Evolutionary conservation across 768 basidiomycete species (phyloP), one percentile per base, ranked within the genome.

Genomic region (Naganishia kalamii): DNA sequence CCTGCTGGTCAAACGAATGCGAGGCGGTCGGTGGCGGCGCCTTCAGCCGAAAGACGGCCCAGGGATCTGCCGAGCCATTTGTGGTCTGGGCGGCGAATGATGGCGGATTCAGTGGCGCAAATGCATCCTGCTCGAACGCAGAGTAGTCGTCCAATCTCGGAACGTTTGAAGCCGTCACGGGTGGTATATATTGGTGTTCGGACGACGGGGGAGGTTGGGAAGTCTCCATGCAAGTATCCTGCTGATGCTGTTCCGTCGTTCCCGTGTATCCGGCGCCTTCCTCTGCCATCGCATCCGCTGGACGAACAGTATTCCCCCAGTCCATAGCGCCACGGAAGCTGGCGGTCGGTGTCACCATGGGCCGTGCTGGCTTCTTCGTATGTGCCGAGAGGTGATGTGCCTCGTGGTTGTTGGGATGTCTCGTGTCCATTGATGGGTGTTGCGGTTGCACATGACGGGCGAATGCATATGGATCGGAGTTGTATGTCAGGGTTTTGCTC

Each of bases 121-220:
- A 61, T 2, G 60, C 60, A 46, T 61, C 60, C 23, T 44, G 46
- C 25, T 44, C 46, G 25, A 61, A 61, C 12, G 60, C 60, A 11
- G 41, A 44, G n/a, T 61, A 61, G 43, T 61, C 60, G 19, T 46
- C 60, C 21, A 35, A 4, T 41, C 40, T 57, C 40, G 54, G 54
- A 19, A 23, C 21, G 3, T 61, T n/a, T n/a, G n/a, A n/a, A n/a
- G n/a, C n/a, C n/a, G n/a, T n/a, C n/a, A n/a, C n/a, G n/a, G n/a
- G n/a, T n/a, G n/a, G n/a, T n/a, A n/a, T n/a, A n/a, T n/a, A n/a
- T n/a, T n/a, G n/a, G n/a, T n/a, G n/a, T n/a, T n/a, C n/a, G n/a
- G n/a, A n/a, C n/a, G n/a, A n/a, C n/a, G n/a, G n/a, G n/a, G n/a
- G n/a, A n/a, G n/a, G n/a, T n/a, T n/a, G n/a, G n/a, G n/a, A n/a